These are phyloP conservation scores for Elaeagnus macrophylla DNA, from an alignment of 306 rosid species.

Conservation along the genomic window DNA sequence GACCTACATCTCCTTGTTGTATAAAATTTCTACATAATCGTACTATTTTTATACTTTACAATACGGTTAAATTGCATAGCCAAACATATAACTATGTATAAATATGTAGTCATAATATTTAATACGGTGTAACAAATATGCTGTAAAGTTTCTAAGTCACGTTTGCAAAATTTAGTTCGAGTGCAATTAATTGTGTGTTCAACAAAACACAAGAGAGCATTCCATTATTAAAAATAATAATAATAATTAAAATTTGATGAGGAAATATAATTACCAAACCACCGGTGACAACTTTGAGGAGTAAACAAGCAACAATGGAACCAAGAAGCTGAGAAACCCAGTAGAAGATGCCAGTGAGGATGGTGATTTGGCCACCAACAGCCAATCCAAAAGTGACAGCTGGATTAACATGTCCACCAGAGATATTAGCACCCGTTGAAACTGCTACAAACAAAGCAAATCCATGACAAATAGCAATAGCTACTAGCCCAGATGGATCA, in stretches of 20 bases:
- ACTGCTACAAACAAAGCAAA: slow-evolving; percentile 90
- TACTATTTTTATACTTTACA: too few species aligned
- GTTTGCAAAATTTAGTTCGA: too few species aligned
- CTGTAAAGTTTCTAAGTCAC: too few species aligned
- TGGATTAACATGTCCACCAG: slow-evolving; percentile 94
- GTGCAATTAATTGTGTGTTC: too few species aligned
- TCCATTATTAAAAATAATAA: too few species aligned
- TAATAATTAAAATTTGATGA: neutral
- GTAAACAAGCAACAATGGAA: slow-evolving; percentile 69
- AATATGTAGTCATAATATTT: too few species aligned
- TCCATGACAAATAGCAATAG: slow-evolving; percentile 75
- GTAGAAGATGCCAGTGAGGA: slow-evolving; percentile 75
- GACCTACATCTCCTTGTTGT: too few species aligned
- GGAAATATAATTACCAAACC: slow-evolving; percentile 42
- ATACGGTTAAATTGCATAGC: too few species aligned
- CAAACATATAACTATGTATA: too few species aligned
- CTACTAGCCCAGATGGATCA: slow-evolving; percentile 70
- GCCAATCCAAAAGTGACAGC: slow-evolving; percentile 95
- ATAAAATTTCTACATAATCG: too few species aligned
- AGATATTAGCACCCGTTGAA: slow-evolving; percentile 72
- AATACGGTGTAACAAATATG: too few species aligned
- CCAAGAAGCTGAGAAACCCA: slow-evolving; percentile 87
- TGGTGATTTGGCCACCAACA: slow-evolving; percentile 77
- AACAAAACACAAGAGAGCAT: too few species aligned
- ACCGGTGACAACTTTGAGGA: slow-evolving; percentile 66